Evolutionary conservation across 75 land plant species (phyloP).

Genomic region (Cryptomeria japonica): DNA sequence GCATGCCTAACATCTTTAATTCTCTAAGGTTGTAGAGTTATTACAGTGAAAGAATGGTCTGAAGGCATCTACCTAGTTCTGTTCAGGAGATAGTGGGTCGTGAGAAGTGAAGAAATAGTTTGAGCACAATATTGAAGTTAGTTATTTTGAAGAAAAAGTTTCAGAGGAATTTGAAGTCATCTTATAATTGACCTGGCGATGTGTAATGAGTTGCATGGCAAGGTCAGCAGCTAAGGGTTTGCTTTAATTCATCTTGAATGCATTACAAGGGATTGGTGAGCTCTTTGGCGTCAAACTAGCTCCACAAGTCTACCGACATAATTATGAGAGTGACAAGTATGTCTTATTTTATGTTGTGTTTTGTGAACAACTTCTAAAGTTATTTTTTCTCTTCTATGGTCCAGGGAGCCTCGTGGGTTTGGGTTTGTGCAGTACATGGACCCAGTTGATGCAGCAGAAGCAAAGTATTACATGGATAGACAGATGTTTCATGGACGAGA

Average conservation of each 20-base stretch:
- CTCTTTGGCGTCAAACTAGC: not conserved
- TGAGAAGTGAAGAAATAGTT: constrained; percentile 16
- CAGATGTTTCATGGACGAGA: constrained; percentile 70
- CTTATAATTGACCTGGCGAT: constrained; percentile 1
- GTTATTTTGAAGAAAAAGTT: not conserved
- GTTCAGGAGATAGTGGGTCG: constrained; percentile 11
- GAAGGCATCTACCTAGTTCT: constrained; percentile 21
- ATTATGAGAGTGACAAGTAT: not conserved
- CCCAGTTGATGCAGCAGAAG: constrained; percentile 79
- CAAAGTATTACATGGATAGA: constrained; percentile 76
- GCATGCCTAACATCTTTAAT: not conserved
- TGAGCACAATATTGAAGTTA: constrained; percentile 26
- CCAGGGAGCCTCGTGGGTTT: constrained; percentile 87
- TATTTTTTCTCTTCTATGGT: constrained; percentile 5
- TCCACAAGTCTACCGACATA: not conserved
- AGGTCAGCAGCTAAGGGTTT: constrained; percentile 7
- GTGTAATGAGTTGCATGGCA: constrained; percentile 11
- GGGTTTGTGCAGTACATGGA: constrained; percentile 81
- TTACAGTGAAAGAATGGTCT: not conserved
- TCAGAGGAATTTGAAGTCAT: constrained; percentile 9
- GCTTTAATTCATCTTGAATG: not conserved
- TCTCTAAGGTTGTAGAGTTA: constrained; percentile 17
- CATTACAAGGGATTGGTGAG: not conserved
- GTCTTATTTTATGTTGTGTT: constrained; percentile 9
- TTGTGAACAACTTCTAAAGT: not conserved